A percentile compares a stretch with the other conserved stretches of the same genome.
Evolutionary conservation across 441 rosid species (phyloP).

Genomic region (Rhodomyrtus psidioides): DNA sequence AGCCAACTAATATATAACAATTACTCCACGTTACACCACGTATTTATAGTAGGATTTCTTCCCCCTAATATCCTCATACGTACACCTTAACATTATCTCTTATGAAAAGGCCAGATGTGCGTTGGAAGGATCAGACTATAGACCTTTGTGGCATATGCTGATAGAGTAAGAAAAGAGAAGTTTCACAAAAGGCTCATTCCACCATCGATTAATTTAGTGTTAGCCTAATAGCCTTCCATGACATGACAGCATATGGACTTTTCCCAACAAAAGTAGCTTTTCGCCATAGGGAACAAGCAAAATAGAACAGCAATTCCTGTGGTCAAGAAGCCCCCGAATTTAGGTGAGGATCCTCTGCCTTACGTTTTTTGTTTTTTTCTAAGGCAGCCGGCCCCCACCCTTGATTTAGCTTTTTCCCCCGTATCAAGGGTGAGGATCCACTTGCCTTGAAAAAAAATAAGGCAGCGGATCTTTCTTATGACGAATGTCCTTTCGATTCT

Average conservation of each 20-base stretch:
- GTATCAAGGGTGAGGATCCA: no score
- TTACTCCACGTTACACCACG: neutral
- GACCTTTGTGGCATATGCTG: neutral
- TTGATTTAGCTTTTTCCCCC: no score
- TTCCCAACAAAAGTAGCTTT: neutral
- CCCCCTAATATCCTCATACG: neutral
- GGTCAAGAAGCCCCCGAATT: neutral
- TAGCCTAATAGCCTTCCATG: neutral
- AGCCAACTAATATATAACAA: neutral
- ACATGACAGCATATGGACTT: neutral
- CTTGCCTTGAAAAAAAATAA: no score
- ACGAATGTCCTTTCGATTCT: neutral
- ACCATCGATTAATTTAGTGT: neutral
- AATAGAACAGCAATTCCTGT: neutral
- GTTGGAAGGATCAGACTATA: neutral
- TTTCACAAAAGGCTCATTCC: neutral
- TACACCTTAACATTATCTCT: neutral
- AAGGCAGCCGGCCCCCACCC: no score
- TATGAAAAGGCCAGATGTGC: neutral
- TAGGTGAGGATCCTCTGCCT: no score
- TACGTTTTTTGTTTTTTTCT: no score
- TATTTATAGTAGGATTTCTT: neutral
- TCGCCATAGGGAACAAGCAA: neutral
- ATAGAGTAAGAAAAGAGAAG: neutral
- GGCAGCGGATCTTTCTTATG: no score